These are phyloP conservation scores for Linnemannia exigua DNA, from an alignment of 192 early-diverging fungal species.

Conservation along the genomic window DNA sequence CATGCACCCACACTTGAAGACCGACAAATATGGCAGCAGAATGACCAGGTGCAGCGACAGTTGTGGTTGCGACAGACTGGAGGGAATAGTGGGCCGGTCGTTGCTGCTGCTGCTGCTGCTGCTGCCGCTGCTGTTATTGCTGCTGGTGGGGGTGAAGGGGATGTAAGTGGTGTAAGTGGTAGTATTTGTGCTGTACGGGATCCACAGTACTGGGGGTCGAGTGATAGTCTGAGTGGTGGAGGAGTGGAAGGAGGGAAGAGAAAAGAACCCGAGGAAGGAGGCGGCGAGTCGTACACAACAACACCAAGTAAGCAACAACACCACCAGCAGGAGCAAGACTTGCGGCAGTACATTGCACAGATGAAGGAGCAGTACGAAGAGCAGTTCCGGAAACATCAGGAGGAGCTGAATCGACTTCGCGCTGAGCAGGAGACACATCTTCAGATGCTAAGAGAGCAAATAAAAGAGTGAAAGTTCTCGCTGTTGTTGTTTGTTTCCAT, in stretches of 20 bases:
- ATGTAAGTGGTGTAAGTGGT: not conserved
- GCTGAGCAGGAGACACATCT: not conserved
- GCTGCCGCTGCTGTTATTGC: too few species aligned
- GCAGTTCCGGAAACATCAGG: constrained; percentile 1
- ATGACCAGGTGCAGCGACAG: not conserved
- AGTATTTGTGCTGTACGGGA: not conserved
- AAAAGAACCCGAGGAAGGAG: not conserved
- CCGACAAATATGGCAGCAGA: not conserved
- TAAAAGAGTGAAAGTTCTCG: constrained; percentile 8
- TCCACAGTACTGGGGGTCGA: not conserved
- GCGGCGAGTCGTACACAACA: too few species aligned
- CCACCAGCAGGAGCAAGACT: too few species aligned
- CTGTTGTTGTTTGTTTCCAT: too few species aligned
- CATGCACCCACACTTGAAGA: not conserved
- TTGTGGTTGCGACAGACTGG: not conserved
- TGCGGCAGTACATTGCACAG: constrained; percentile 1
- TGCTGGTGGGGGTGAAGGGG: too few species aligned
- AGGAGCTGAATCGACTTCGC: not conserved
- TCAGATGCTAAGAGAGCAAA: not conserved
- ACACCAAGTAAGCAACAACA: too few species aligned
- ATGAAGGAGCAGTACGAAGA: not conserved
- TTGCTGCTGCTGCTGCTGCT: too few species aligned
- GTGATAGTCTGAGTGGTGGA: not conserved
- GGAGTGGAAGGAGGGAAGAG: not conserved
- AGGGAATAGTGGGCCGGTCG: not conserved